A percentile compares a stretch with the other conserved stretches of the same genome.
Conservation (phyloP, 2,329 filamentous ascomycete genomes). For the Xylariaceae sp. region DNA sequence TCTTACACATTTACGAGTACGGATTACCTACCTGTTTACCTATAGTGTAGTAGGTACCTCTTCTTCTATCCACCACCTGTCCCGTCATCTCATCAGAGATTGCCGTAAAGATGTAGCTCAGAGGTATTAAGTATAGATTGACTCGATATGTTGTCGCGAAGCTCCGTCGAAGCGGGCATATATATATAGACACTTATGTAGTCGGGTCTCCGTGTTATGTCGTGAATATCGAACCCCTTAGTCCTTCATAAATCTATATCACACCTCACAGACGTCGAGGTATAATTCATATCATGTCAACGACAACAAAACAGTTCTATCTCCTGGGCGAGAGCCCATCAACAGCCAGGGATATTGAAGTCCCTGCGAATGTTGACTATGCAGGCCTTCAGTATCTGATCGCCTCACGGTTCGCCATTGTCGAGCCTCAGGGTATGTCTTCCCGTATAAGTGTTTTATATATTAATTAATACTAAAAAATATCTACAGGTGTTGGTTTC, state of each 20-base stretch:
- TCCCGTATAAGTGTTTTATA: background rate
- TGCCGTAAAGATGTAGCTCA: too few species aligned
- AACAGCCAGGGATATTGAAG: constrained; percentile 35
- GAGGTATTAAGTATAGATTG: too few species aligned
- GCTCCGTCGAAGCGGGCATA: background rate
- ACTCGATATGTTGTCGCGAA: background rate
- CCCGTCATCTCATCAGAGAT: too few species aligned
- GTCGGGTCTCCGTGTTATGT: background rate
- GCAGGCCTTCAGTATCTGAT: constrained; percentile 37
- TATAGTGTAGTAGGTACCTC: too few species aligned
- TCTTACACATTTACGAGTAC: too few species aligned
- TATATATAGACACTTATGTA: background rate
- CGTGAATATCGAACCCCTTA: background rate
- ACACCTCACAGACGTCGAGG: background rate
- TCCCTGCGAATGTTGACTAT: constrained; percentile 33
- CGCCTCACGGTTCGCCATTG: constrained; percentile 41
- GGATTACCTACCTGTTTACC: too few species aligned
- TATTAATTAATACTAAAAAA: too few species aligned
- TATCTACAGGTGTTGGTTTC: constrained; percentile 35
- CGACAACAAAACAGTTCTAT: constrained; percentile 37
- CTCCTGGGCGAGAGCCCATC: constrained; percentile 39
- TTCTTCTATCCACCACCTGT: too few species aligned
- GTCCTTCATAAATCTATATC: background rate
- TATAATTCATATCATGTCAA: constrained; percentile 29
- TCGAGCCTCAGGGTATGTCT: constrained; percentile 36